Conservation (phyloP, 2,329 filamentous ascomycete genomes). For the Aspergillus felis region DNA sequence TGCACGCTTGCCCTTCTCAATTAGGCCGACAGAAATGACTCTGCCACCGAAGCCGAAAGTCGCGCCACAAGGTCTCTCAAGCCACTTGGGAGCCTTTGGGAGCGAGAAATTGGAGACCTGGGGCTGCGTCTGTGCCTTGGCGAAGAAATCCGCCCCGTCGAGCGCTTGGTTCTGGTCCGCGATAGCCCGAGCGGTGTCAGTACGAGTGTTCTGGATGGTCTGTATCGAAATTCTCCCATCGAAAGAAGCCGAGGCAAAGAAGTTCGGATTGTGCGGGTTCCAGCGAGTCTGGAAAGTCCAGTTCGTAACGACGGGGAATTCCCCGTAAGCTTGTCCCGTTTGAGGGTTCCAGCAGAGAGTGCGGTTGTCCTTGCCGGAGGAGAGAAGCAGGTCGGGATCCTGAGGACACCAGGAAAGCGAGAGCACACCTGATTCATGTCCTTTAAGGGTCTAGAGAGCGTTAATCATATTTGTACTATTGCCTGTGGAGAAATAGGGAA, state of each 20-base stretch:
- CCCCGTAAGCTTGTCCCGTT: slow-evolving; percentile 79
- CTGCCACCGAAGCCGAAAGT: slow-evolving; percentile 97
- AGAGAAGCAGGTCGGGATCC: slow-evolving; percentile 82
- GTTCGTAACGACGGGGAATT: slow-evolving; percentile 97
- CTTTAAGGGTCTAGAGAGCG: slow-evolving; percentile 63
- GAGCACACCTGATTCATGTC: slow-evolving; percentile 90
- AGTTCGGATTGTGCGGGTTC: slow-evolving; percentile 85
- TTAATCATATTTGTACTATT: slow-evolving; percentile 11
- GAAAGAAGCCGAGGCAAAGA: slow-evolving; percentile 93
- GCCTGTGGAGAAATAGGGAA: neutral
- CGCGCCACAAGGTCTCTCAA: slow-evolving; percentile 76
- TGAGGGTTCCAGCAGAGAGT: slow-evolving; percentile 96
- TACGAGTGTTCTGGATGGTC: slow-evolving; percentile 89
- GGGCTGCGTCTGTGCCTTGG: slow-evolving; percentile 84
- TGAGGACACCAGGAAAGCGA: slow-evolving; percentile 95
- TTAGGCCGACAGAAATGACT: slow-evolving; percentile 67
- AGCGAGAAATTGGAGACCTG: slow-evolving; percentile 88
- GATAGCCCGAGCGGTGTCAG: slow-evolving; percentile 60
- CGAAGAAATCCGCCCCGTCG: slow-evolving; percentile 95
- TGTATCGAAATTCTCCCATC: slow-evolving; percentile 95
- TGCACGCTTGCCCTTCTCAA: slow-evolving; percentile 59
- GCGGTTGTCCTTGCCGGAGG: slow-evolving; percentile 93
- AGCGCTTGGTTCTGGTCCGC: slow-evolving; percentile 63
- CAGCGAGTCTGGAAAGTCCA: slow-evolving; percentile 97
- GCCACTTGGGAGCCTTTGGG: slow-evolving; percentile 81